Evolutionary conservation across 768 basidiomycete genomes (phyloP).

Genomic region (Russula sp.): DNA sequence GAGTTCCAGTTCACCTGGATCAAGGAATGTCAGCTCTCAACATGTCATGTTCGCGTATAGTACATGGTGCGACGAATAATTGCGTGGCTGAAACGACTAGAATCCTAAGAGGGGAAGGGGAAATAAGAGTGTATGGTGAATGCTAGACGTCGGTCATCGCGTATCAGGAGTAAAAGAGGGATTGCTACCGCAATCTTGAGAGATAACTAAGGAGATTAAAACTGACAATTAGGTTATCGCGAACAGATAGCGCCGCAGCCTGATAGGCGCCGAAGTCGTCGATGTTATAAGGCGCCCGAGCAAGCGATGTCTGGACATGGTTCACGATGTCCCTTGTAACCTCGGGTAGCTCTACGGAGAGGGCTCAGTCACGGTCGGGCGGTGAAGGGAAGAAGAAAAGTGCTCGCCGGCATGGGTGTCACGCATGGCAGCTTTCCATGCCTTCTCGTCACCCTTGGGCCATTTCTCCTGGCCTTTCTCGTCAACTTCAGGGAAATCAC

Average conservation of each 20-base stretch:
- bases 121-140: not conserved
- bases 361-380: constrained; percentile 1
- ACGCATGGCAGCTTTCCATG: constrained; percentile 63
- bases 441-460: constrained; percentile 73
- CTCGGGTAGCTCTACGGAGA: constrained; percentile 43
- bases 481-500: constrained; percentile 74
- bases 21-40: constrained; percentile 1
- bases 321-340: constrained; percentile 74
- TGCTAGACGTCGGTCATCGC: not conserved
- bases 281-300: constrained; percentile 86
- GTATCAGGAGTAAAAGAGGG: not conserved
- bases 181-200: not conserved
- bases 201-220: constrained; percentile 1
- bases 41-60: not conserved
- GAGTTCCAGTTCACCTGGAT: constrained; percentile 77
- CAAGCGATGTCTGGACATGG: constrained; percentile 85
- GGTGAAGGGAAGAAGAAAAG: not conserved
- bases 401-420: constrained; percentile 48
- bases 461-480: constrained; percentile 75
- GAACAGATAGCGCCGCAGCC: constrained; percentile 79
- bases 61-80: not conserved
- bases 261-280: constrained; percentile 87
- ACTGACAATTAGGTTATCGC: constrained; percentile 79
- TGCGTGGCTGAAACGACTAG: not conserved
- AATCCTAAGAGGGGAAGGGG: not conserved